Evolutionary conservation across 371 early-diverging fungal genomes (phyloP), one percentile per base, ranked within the genome.

Genomic region (Umbelopsis sp.): DNA sequence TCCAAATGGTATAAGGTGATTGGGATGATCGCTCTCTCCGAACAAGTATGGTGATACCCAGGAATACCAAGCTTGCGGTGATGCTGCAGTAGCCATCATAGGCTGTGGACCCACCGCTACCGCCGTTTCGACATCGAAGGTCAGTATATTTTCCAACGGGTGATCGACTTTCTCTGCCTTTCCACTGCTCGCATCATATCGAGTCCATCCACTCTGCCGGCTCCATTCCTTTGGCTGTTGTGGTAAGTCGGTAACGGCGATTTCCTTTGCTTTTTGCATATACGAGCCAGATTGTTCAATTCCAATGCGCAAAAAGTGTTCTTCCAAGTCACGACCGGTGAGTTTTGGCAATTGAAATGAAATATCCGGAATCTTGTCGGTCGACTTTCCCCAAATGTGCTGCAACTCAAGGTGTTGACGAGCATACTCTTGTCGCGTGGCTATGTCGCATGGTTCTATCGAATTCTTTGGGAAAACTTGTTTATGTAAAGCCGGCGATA

Each of bases 61-160:
- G 25, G 91, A 83, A 78, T 97, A 99, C 98, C 97, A 97, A 9
- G 89, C 87, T 24, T 80, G 74, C 4, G 75, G 63, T 0, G 95
- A 89, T 18, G 87, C 88, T 0, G 96, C 99, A 1, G 87, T 86
- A 0, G 99, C 99, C 65, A 99, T 74, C 3, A 92, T 81, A 0
- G 97, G 94, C 63, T 86, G 92, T 46, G 88, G 87, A 38, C 91
- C 82, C 29, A 86, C 86, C 0, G 70, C 74, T 22, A 88, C 86
- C 50, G 96, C 69, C 0, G 90, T 89, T 78, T 99, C 99, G 8
- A 95, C 92, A 79, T 99, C 99, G 76, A 98, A 95, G 3, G 94
- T 92, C 44, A 97, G 68, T 6, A 80, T 74, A 14, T 86, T 81
- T 44, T 93, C 97, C 10, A 70, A 63, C 0, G 94, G 93, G 44